phyloP scores from a whole-genome alignment of 1,284 basidiomycete genomes.

The Malassezia dermatis region DNA sequence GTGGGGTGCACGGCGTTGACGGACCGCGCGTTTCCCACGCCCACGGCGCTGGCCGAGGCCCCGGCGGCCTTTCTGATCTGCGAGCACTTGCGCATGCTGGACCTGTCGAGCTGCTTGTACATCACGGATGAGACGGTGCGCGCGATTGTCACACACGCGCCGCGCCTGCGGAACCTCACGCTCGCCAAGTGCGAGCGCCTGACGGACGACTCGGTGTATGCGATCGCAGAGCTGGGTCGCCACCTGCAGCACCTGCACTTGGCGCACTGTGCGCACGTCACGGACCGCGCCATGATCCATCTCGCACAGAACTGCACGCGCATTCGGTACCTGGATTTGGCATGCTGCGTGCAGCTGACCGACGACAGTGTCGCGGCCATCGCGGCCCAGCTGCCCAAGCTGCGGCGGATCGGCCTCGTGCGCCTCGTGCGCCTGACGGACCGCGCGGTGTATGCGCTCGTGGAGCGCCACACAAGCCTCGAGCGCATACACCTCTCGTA shows the following conservation, averaged over 20 bases:
- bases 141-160: constrained; percentile 75
- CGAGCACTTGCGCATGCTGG: constrained; percentile 43
- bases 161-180: constrained; percentile 81
- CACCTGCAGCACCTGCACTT: constrained; percentile 90
- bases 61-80: constrained; percentile 54
- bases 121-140: constrained; percentile 82
- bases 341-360: constrained; percentile 82
- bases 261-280: constrained; percentile 76
- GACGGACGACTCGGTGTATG: constrained; percentile 75
- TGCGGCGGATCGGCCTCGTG: constrained; percentile 88
- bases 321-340: constrained; percentile 91
- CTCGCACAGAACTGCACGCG: constrained; percentile 80
- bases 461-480: constrained; percentile 59
- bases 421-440: constrained; percentile 84
- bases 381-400: constrained; percentile 67
- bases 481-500: constrained; percentile 95
- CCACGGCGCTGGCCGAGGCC: constrained; percentile 67
- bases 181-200: constrained; percentile 78
- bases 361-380: constrained; percentile 90
- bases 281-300: constrained; percentile 73
- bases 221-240: constrained; percentile 75
- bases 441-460: constrained; percentile 77
- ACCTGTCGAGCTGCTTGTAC: constrained; percentile 66
- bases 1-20: constrained; percentile 69
- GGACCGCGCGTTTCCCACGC: constrained; percentile 71